Conservation (phyloP, 2,329 filamentous ascomycete species). For the Albifimbria verrucaria region DNA sequence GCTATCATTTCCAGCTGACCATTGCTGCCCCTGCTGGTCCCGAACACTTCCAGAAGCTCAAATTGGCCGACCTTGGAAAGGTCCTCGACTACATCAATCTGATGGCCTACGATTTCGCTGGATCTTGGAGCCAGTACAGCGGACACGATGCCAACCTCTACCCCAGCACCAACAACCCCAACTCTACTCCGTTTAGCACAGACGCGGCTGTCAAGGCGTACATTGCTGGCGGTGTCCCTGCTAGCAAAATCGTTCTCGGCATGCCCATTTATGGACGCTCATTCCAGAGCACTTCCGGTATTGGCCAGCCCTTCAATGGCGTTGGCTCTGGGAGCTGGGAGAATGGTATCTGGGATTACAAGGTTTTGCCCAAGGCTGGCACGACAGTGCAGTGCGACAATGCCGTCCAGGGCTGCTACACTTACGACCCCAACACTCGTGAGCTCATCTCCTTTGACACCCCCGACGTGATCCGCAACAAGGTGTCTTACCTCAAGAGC, state of each 20-base stretch:
- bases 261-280: conserved; percentile 58
- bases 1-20: conserved; percentile 52
- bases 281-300: conserved; percentile 50
- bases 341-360: conserved; percentile 76
- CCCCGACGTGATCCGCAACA: conserved; percentile 54
- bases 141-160: conserved; percentile 74
- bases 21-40: conserved; percentile 51
- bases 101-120: conserved; percentile 78
- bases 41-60: conserved; percentile 44
- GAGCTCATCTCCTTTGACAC: conserved; percentile 74
- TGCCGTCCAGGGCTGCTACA: conserved; percentile 62
- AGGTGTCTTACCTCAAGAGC: conserved; percentile 62
- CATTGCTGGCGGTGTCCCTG: conserved; percentile 56
- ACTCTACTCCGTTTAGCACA: conserved; percentile 67
- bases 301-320: conserved; percentile 61
- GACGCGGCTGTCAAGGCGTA: conserved; percentile 65
- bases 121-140: conserved; percentile 62
- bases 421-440: conserved; percentile 57
- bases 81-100: conserved; percentile 58
- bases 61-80: conserved; percentile 43
- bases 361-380: conserved; percentile 63
- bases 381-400: conserved; percentile 56
- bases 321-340: conserved; percentile 70
- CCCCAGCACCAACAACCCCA: conserved; percentile 47
- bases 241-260: conserved; percentile 69